Evolutionary conservation across 2,329 filamentous ascomycete species (phyloP).

Genomic region (Exophiala dermatitidis): DNA sequence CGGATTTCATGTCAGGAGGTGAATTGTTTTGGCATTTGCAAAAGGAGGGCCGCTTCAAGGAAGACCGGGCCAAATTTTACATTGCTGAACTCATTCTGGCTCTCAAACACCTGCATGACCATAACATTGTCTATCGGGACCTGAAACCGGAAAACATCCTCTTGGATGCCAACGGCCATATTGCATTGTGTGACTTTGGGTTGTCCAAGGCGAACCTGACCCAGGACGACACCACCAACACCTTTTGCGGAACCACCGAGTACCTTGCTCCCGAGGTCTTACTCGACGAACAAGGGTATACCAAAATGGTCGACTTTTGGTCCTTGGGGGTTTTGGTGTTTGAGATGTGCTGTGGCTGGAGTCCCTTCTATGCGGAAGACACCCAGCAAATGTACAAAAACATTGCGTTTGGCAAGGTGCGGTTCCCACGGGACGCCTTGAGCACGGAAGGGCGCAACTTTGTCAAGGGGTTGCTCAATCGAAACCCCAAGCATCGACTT

Average conservation of each 20-base stretch:
- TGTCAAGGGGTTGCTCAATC: conserved; percentile 92
- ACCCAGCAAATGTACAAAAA: conserved; percentile 99
- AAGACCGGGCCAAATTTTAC: conserved; percentile 94
- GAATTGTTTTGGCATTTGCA: conserved; percentile 98
- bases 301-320: conserved; percentile 99
- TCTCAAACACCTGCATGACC: conserved; percentile 88
- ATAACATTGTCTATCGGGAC: conserved; percentile 96
- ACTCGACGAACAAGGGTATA: conserved; percentile 92
- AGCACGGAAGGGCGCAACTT: conserved; percentile 95
- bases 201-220: conserved; percentile 95
- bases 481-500: conserved; percentile 90
- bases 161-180: conserved; percentile 93
- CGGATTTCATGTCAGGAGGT: conserved; percentile 98
- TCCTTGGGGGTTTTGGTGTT: conserved; percentile 95
- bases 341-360: conserved; percentile 99
- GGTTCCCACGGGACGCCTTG: conserved; percentile 89
- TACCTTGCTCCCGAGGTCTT: conserved; percentile 94
- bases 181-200: conserved; percentile 94
- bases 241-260: conserved; percentile 96
- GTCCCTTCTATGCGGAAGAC: conserved; percentile 96
- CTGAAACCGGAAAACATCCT: conserved; percentile 97
- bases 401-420: conserved; percentile 96
- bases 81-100: conserved; percentile 95
- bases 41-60: conserved; percentile 91
- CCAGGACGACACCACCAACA: conserved; percentile 96